Evolutionary conservation across 139 green algal genomes (phyloP).

Genomic region (Picochlorum sp.): DNA sequence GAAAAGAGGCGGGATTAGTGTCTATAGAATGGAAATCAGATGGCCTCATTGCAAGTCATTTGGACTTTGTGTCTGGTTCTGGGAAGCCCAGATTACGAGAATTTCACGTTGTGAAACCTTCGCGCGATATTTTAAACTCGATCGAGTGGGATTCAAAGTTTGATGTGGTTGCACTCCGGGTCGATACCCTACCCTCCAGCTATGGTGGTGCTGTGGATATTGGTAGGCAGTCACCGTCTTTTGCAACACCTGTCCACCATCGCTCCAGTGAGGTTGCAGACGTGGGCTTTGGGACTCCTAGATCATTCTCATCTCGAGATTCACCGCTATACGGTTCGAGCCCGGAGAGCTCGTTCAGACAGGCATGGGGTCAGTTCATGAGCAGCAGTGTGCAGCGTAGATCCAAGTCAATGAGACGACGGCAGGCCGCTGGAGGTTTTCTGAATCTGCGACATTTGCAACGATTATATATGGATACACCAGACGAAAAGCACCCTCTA

Average conservation of each 20-base stretch:
- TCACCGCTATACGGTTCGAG: slow-evolving; percentile 23
- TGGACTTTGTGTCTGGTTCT: slow-evolving; percentile 4
- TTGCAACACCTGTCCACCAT: slow-evolving; percentile 4
- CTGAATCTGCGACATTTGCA: slow-evolving; percentile 18
- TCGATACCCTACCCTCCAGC: not conserved
- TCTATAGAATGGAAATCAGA: slow-evolving; percentile 12
- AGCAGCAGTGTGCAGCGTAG: not conserved
- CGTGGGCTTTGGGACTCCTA: slow-evolving; percentile 12
- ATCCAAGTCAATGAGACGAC: slow-evolving; percentile 4
- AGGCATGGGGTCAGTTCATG: slow-evolving; percentile 43
- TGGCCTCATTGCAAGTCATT: slow-evolving; percentile 8
- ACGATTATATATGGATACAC: slow-evolving; percentile 14
- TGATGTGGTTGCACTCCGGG: not conserved
- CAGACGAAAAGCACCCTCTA: slow-evolving; percentile 24
- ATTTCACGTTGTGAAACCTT: not conserved
- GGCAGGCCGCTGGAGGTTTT: not conserved
- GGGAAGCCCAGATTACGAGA: not conserved
- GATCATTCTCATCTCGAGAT: not conserved
- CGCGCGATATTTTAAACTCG: not conserved
- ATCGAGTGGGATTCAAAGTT: slow-evolving; percentile 4
- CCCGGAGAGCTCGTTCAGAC: slow-evolving; percentile 36
- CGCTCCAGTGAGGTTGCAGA: slow-evolving; percentile 17
- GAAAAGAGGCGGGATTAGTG: slow-evolving; percentile 9
- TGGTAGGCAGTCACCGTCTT: slow-evolving; percentile 8
- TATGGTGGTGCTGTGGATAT: not conserved